These are phyloP conservation scores for Candolleomyces efflorescens DNA, from an alignment of 768 basidiomycete genomes.

Conservation along the genomic window DNA sequence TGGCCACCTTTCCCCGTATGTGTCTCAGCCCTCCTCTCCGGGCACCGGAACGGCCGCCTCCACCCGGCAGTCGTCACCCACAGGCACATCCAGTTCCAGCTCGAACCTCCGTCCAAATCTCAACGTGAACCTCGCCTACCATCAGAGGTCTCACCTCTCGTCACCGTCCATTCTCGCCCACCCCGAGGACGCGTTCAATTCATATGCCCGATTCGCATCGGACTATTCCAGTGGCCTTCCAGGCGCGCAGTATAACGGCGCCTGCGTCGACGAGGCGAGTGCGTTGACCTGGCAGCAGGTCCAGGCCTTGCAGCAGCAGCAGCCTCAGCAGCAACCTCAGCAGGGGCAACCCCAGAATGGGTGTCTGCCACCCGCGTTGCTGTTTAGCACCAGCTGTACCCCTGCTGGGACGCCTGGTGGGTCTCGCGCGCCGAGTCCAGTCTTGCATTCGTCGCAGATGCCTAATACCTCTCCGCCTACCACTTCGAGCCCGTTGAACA, in stretches of 20 bases:
- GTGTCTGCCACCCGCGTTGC: slow-evolving; percentile 63
- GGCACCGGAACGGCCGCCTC: slow-evolving; percentile 38
- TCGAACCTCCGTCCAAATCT: slow-evolving; percentile 17
- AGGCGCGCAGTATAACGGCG: slow-evolving; percentile 44
- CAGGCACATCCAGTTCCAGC: slow-evolving; percentile 10
- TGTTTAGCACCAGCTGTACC: slow-evolving; percentile 39
- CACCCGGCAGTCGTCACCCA: slow-evolving; percentile 28
- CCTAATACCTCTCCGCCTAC: neutral
- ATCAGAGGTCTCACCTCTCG: slow-evolving; percentile 14
- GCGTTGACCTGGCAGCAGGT: slow-evolving; percentile 13
- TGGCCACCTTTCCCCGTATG: slow-evolving; percentile 29
- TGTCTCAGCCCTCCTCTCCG: slow-evolving; percentile 45
- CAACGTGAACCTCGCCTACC: slow-evolving; percentile 17
- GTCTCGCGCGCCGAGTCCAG: slow-evolving; percentile 33
- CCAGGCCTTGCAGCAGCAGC: slow-evolving; percentile 9
- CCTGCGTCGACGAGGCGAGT: slow-evolving; percentile 32
- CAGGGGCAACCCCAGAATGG: slow-evolving; percentile 13
- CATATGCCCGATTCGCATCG: slow-evolving; percentile 58
- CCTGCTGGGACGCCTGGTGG: slow-evolving; percentile 45
- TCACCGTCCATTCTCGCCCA: slow-evolving; percentile 18
- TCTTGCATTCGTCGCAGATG: neutral
- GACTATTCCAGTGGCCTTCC: slow-evolving; percentile 65
- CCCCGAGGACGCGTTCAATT: slow-evolving; percentile 59
- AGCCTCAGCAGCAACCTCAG: slow-evolving; percentile 10
- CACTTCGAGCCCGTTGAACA: slow-evolving; percentile 4